phyloP scores from a whole-genome alignment of 2,329 filamentous ascomycete genomes.

The Raffaelea arxii region DNA sequence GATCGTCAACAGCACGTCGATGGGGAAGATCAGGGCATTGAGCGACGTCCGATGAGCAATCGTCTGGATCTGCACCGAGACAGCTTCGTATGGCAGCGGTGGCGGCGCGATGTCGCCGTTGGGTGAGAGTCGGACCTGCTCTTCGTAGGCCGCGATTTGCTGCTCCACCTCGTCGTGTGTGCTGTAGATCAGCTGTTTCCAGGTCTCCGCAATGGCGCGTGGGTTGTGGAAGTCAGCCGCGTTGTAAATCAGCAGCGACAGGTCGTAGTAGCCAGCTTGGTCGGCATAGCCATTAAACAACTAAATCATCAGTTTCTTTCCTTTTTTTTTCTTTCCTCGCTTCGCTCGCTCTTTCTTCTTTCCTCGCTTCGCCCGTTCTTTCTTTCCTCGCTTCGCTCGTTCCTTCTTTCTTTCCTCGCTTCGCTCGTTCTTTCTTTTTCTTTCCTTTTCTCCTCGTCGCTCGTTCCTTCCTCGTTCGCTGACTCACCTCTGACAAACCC shows the following conservation, averaged over 20 bases:
- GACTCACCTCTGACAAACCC: slow-evolving; percentile 63
- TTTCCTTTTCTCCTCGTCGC: too few relatives aligned
- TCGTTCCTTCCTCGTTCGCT: too few relatives aligned
- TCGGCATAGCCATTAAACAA: slow-evolving; percentile 93
- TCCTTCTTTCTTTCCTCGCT: too few relatives aligned
- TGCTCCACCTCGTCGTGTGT: slow-evolving; percentile 50
- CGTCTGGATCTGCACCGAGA: slow-evolving; percentile 53
- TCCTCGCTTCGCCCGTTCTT: too few relatives aligned
- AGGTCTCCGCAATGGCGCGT: slow-evolving; percentile 73
- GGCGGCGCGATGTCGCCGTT: slow-evolving; percentile 21
- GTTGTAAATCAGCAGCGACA: slow-evolving; percentile 88
- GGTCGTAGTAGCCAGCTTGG: slow-evolving; percentile 78
- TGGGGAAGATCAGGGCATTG: slow-evolving; percentile 58
- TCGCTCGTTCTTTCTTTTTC: too few relatives aligned
- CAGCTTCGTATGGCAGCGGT: slow-evolving; percentile 57
- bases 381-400: too few relatives aligned
- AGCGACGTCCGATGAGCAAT: slow-evolving; percentile 56
- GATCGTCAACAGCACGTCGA: slow-evolving; percentile 49
- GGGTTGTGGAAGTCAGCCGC: slow-evolving; percentile 84
- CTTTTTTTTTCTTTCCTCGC: too few relatives aligned
- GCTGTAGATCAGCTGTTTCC: slow-evolving; percentile 70
- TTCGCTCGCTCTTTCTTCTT: too few relatives aligned
- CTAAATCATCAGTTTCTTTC: slow-evolving; percentile 28
- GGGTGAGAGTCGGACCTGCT: slow-evolving; percentile 13
- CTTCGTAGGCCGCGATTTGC: slow-evolving; percentile 26